Evolutionary conservation across 805 yeast species (phyloP).

Genomic region (Cyberlindnera euphorbiae): DNA sequence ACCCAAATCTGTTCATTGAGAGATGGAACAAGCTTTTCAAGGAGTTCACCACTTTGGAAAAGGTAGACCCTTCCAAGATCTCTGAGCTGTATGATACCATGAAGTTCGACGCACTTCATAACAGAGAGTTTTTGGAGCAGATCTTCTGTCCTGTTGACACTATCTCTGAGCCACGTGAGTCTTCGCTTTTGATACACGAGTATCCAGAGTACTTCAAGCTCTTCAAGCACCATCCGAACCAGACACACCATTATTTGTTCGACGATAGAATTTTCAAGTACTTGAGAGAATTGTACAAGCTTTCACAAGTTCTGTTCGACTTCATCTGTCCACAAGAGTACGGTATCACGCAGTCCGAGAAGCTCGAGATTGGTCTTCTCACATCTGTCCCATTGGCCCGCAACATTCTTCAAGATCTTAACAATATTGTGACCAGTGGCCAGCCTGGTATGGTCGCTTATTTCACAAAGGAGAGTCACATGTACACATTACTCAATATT

Average conservation of each 20-base stretch:
- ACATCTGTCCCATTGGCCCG: slow-evolving; percentile 92
- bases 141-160: slow-evolving; percentile 65
- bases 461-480: slow-evolving; percentile 96
- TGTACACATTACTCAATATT: slow-evolving; percentile 86
- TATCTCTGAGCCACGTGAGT: slow-evolving; percentile 30
- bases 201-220: slow-evolving; percentile 27
- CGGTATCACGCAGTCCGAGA: slow-evolving; percentile 93
- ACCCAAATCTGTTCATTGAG: slow-evolving; percentile 82
- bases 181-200: slow-evolving; percentile 24
- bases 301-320: slow-evolving; percentile 91
- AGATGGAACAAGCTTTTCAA: slow-evolving; percentile 96
- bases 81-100: slow-evolving; percentile 96
- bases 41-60: slow-evolving; percentile 88
- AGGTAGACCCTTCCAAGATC: slow-evolving; percentile 95
- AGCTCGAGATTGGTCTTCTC: slow-evolving; percentile 89
- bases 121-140: slow-evolving; percentile 79
- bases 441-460: slow-evolving; percentile 83
- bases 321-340: slow-evolving; percentile 98
- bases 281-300: slow-evolving; percentile 79
- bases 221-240: slow-evolving; percentile 18
- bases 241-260: slow-evolving; percentile 45
- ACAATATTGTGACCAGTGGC: slow-evolving; percentile 70
- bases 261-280: slow-evolving; percentile 77
- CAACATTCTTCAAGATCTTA: slow-evolving; percentile 77
- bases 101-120: slow-evolving; percentile 97